Evolutionary conservation across 2,329 filamentous ascomycete species (phyloP).

Genomic region (Stagonosporopsis vannaccii): DNA sequence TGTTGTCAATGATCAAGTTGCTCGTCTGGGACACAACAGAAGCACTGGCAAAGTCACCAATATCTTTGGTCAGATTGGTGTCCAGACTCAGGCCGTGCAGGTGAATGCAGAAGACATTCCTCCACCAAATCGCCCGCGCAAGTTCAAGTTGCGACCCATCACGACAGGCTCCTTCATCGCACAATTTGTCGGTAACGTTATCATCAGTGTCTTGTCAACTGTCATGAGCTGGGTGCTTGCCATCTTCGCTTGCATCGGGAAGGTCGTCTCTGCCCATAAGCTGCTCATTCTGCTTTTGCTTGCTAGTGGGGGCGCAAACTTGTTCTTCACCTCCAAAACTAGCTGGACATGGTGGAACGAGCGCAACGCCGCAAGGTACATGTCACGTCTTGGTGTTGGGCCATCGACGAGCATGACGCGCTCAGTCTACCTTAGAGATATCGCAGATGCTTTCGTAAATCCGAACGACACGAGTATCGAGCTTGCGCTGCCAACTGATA

Average conservation of each 20-base stretch:
- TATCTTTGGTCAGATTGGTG: constrained; percentile 78
- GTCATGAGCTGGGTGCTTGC: constrained; percentile 80
- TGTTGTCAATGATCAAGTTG: constrained; percentile 78
- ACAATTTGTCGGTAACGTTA: constrained; percentile 75
- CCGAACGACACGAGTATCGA: constrained; percentile 44
- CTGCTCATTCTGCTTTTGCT: constrained; percentile 74
- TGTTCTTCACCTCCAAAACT: constrained; percentile 76
- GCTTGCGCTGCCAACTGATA: constrained; percentile 25
- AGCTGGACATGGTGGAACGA: constrained; percentile 85
- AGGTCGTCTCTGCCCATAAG: constrained; percentile 74
- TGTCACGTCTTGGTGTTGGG: constrained; percentile 79
- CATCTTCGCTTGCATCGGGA: constrained; percentile 69
- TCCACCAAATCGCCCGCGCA: constrained; percentile 45
- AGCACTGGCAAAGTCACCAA: constrained; percentile 79
- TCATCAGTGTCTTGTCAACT: constrained; percentile 76
- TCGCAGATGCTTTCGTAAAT: constrained; percentile 68
- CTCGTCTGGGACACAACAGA: constrained; percentile 74
- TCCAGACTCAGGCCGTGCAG: constrained; percentile 68
- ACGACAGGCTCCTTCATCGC: constrained; percentile 73
- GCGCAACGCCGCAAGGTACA: constrained; percentile 78
- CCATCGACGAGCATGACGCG: constrained; percentile 84
- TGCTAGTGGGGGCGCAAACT: constrained; percentile 74
- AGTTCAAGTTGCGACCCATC: constrained; percentile 58
- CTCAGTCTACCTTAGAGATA: constrained; percentile 81
- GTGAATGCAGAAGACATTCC: constrained; percentile 47